Conservation (phyloP, 257 asterid genomes). For the Solanum paucissectum region DNA sequence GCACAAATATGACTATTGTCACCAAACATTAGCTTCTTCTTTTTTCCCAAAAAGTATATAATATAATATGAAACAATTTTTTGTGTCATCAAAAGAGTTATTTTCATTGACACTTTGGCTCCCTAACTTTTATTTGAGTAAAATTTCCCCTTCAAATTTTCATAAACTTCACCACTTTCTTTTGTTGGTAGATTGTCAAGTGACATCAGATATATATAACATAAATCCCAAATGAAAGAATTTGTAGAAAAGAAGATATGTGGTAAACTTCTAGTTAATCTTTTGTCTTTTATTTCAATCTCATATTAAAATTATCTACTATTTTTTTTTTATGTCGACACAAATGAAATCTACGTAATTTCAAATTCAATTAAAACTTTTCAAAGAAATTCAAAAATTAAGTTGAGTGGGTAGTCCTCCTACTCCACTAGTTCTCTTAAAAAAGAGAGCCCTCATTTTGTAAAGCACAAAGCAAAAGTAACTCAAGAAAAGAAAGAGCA, state of each 20-base stretch:
- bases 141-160: not conserved
- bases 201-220: not conserved
- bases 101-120: not conserved
- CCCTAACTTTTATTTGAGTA: not conserved
- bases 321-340: not conserved
- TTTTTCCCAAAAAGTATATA: not conserved
- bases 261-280: not conserved
- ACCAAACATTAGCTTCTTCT: not conserved
- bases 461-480: not conserved
- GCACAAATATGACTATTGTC: not conserved
- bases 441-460: not conserved
- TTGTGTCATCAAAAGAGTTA: not conserved
- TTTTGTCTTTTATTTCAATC: not conserved
- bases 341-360: not conserved
- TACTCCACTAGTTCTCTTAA: not conserved
- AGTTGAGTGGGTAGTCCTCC: not conserved
- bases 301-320: not conserved
- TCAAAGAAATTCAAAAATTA: not conserved
- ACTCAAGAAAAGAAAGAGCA: not conserved
- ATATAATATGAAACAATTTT: not conserved
- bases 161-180: not conserved
- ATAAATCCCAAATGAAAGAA: not conserved
- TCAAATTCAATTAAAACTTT: not conserved
- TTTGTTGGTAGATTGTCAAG: not conserved
- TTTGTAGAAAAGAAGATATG: not conserved